Conservation (phyloP, 106 monocot genomes). For the Narthecium ossifragum region DNA sequence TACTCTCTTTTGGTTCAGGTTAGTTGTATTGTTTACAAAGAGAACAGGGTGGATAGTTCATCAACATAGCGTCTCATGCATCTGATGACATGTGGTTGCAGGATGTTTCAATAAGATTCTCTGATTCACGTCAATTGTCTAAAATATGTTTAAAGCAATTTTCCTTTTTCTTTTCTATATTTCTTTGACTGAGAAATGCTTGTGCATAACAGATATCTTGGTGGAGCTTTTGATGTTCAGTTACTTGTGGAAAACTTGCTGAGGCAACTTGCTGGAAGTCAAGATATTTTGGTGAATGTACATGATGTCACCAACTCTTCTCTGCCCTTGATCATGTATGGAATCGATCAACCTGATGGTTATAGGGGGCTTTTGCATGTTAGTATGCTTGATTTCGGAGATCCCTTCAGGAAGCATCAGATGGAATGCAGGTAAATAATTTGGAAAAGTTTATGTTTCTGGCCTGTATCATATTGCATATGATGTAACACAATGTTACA, state of each 20-base stretch:
- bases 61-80: too few species aligned
- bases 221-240: constrained; percentile 97
- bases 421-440: constrained; percentile 82
- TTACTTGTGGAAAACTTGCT: constrained; percentile 92
- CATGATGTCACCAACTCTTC: constrained; percentile 89
- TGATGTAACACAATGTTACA: constrained; percentile 7
- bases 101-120: too few species aligned
- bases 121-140: too few species aligned
- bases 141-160: too few species aligned
- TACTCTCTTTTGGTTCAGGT: too few species aligned
- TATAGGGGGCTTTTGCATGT: constrained; percentile 46
- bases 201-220: constrained; percentile 61
- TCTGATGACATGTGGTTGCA: too few species aligned
- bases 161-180: too few species aligned
- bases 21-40: too few species aligned
- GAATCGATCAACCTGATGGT: constrained; percentile 50
- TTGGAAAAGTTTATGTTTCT: too few species aligned
- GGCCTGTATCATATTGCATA: not conserved
- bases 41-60: too few species aligned
- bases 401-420: constrained; percentile 88
- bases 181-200: too few species aligned
- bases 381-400: constrained; percentile 91
- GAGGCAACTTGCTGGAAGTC: constrained; percentile 86
- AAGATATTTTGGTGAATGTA: constrained; percentile 89
- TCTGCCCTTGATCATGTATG: constrained; percentile 90